Percentiles rank a stretch among this genome's conserved stretches.
These are phyloP conservation scores for Hypholoma sublateritium DNA, from an alignment of 768 basidiomycete species.

Conservation along the genomic window DNA sequence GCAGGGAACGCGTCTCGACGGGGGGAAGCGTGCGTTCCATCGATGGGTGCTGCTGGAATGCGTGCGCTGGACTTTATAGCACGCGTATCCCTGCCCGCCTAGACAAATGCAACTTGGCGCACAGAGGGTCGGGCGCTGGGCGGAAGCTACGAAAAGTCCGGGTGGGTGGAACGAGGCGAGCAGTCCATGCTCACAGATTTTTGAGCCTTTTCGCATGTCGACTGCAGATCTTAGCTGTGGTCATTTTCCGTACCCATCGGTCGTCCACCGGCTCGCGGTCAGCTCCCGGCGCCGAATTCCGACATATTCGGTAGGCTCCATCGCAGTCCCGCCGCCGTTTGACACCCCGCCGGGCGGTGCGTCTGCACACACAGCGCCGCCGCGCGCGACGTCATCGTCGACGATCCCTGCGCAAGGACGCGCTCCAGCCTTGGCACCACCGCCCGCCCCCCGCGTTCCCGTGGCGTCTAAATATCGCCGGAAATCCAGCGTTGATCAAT, in stretches of 20 bases:
- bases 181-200: constrained; percentile 38
- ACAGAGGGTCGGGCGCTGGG: constrained; percentile 16
- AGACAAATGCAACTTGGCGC: constrained; percentile 34
- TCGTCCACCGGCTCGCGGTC: constrained; percentile 29
- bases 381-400: neutral
- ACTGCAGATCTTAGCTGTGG: constrained; percentile 28
- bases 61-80: constrained; percentile 21
- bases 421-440: neutral
- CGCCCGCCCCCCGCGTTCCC: neutral
- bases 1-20: constrained; percentile 57
- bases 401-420: neutral
- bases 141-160: constrained; percentile 13
- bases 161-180: constrained; percentile 26
- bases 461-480: constrained; percentile 17
- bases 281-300: constrained; percentile 24
- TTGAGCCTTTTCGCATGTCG: constrained; percentile 35
- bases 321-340: constrained; percentile 11
- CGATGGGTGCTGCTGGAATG: constrained; percentile 29
- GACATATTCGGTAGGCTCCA: constrained; percentile 19
- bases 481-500: constrained; percentile 12
- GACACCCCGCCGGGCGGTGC: constrained; percentile 14
- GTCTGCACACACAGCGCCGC: neutral
- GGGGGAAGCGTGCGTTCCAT: constrained; percentile 48
- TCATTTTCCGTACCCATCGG: constrained; percentile 50
- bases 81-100: constrained; percentile 28